Evolutionary conservation across 2,329 filamentous ascomycete genomes (phyloP).

Genomic region (Xylariales sp.): DNA sequence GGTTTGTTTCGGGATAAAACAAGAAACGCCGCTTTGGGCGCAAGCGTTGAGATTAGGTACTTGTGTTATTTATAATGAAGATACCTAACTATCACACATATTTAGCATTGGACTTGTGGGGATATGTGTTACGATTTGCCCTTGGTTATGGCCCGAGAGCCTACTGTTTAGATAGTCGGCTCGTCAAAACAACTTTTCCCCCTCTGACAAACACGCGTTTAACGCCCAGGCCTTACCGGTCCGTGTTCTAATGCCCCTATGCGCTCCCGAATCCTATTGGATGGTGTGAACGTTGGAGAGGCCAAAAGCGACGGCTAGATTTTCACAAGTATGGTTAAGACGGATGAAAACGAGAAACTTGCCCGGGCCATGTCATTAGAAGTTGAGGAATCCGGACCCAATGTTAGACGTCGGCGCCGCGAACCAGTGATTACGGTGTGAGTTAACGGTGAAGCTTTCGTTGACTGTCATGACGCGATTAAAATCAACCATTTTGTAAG

Average conservation of each 20-base stretch:
- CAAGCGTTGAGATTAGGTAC: slow-evolving; percentile 34
- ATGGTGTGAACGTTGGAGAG: not conserved
- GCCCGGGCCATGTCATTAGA: too few relatives aligned
- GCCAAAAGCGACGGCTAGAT: not conserved
- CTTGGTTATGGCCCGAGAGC: not conserved
- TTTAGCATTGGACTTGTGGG: not conserved
- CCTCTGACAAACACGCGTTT: not conserved
- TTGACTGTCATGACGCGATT: not conserved
- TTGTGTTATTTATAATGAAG: slow-evolving; percentile 42
- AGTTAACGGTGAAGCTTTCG: not conserved
- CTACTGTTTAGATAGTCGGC: not conserved
- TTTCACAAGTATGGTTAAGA: not conserved
- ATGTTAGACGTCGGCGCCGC: too few relatives aligned
- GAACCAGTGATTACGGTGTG: too few relatives aligned
- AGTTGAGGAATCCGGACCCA: too few relatives aligned
- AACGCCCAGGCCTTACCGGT: too few relatives aligned
- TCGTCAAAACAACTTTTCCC: not conserved
- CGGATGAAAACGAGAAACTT: not conserved
- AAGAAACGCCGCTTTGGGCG: slow-evolving; percentile 30
- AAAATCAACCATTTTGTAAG: not conserved
- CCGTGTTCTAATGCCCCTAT: not conserved
- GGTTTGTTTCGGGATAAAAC: slow-evolving; percentile 42
- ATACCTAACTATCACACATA: slow-evolving; percentile 37
- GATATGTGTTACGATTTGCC: not conserved
- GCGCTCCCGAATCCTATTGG: too few relatives aligned